A percentile compares a stretch with the other conserved stretches of the same genome.
phyloP scores from a whole-genome alignment of 345 rosid species.

The Mercurialis annua region DNA sequence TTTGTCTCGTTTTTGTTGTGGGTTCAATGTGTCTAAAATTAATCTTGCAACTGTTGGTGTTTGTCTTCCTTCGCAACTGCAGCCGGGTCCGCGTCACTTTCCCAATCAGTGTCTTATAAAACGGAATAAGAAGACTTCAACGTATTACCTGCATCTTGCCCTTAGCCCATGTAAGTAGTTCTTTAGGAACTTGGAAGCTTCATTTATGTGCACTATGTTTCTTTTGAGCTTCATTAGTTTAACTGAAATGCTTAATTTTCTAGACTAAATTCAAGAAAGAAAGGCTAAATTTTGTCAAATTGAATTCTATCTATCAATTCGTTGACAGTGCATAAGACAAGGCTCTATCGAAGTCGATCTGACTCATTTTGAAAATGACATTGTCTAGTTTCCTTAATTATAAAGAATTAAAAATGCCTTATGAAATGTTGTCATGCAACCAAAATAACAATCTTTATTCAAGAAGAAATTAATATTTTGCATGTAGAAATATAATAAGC shows the following conservation, averaged over 20 bases:
- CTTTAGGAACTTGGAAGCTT: neutral
- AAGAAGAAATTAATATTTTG: neutral
- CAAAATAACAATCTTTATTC: neutral
- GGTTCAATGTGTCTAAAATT: neutral
- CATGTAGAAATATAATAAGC: neutral
- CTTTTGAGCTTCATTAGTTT: slow-evolving; percentile 13
- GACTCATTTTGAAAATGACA: slow-evolving; percentile 30
- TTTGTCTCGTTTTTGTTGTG: neutral
- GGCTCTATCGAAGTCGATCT: slow-evolving; percentile 22
- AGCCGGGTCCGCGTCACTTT: slow-evolving; percentile 71
- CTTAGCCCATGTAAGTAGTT: slow-evolving; percentile 64
- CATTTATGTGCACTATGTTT: neutral
- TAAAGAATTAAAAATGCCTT: slow-evolving; percentile 16
- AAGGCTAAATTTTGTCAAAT: slow-evolving; percentile 27
- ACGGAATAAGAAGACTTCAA: slow-evolving; percentile 69
- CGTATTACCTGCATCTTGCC: slow-evolving; percentile 71
- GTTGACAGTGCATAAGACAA: slow-evolving; percentile 1
- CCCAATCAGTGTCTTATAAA: slow-evolving; percentile 74
- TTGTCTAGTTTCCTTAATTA: slow-evolving; percentile 11
- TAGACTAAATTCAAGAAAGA: slow-evolving; percentile 8
- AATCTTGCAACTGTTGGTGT: slow-evolving; percentile 9
- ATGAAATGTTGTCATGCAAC: slow-evolving; percentile 21
- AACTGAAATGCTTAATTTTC: neutral
- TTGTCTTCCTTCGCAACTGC: slow-evolving; percentile 30
- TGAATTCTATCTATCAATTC: slow-evolving; percentile 20